Percentiles rank a stretch among this genome's conserved stretches.
Conservation (phyloP, 192 early-diverging fungal genomes). For the Rhizoclosmatium globosum region DNA sequence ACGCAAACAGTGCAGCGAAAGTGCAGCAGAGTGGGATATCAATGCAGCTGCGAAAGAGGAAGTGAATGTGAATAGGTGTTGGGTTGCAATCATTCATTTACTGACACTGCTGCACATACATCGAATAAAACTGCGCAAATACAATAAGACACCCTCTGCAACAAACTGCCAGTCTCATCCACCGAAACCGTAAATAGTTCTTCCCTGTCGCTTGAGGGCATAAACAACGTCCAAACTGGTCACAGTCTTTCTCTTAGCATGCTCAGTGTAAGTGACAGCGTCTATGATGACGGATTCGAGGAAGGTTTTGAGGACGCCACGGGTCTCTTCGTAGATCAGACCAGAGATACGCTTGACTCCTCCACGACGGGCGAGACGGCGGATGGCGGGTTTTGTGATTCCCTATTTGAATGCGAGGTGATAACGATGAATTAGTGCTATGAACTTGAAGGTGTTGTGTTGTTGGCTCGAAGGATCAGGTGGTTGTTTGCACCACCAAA, state of each 20-base stretch:
- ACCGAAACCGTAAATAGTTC: conserved; percentile 77
- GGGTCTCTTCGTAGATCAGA: conserved; percentile 99
- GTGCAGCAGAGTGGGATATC: neutral
- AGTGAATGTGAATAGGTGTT: neutral
- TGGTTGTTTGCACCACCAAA: too few relatives aligned
- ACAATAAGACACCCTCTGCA: too few relatives aligned
- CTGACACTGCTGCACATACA: too few relatives aligned
- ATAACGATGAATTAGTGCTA: neutral
- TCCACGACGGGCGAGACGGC: conserved; percentile 69
- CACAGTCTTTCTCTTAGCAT: conserved; percentile 99
- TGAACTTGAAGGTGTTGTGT: too few relatives aligned
- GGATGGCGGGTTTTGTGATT: conserved; percentile 42
- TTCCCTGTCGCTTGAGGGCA: conserved; percentile 93
- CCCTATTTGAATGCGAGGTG: neutral
- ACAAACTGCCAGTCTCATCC: neutral
- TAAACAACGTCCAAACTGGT: conserved; percentile 99
- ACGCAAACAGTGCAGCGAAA: neutral
- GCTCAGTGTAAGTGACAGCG: conserved; percentile 98
- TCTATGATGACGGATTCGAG: conserved; percentile 99
- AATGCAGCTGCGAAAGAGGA: conserved; percentile 8
- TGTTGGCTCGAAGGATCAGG: too few relatives aligned
- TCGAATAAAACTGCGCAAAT: too few relatives aligned
- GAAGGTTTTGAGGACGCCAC: conserved; percentile 96
- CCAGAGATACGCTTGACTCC: conserved; percentile 94
- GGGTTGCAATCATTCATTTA: too few relatives aligned